These are phyloP conservation scores for Schrenkiella parvula DNA, from an alignment of 345 rosid species.

Conservation along the genomic window DNA sequence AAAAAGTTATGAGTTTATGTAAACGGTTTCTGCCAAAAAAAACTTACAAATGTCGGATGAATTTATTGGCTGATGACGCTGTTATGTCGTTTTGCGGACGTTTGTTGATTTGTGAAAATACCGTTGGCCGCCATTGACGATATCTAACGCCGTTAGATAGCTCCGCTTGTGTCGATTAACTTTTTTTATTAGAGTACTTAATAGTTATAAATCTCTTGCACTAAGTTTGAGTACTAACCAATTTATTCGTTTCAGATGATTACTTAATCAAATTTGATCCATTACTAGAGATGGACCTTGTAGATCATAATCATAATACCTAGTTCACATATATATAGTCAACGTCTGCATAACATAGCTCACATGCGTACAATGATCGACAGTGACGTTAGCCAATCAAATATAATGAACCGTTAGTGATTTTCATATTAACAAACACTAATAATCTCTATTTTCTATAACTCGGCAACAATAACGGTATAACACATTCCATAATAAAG, in stretches of 20 bases:
- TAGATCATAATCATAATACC: background rate
- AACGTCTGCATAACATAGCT: slow-evolving; percentile 20
- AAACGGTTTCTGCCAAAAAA: slow-evolving; percentile 15
- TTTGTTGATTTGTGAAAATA: background rate
- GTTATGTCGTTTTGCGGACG: slow-evolving; percentile 30
- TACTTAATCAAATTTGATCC: background rate
- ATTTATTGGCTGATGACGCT: slow-evolving; percentile 22
- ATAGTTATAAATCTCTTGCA: background rate
- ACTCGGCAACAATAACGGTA: too few relatives aligned
- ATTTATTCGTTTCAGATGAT: background rate
- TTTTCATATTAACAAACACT: background rate
- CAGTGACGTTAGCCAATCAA: slow-evolving; percentile 9
- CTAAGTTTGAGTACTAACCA: background rate
- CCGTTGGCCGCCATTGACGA: slow-evolving; percentile 16
- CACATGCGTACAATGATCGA: slow-evolving; percentile 13
- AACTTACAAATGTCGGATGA: slow-evolving; percentile 25
- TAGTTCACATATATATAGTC: slow-evolving; percentile 17
- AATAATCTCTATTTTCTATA: too few relatives aligned
- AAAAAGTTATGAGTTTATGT: slow-evolving; percentile 21
- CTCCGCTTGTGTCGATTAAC: background rate
- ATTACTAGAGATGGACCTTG: background rate
- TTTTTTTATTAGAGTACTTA: background rate
- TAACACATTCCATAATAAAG: too few relatives aligned
- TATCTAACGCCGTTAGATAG: slow-evolving; percentile 18
- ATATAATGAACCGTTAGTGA: background rate